Base-by-base conservation (phyloP, 2,329 filamentous ascomycete genomes). In the Talaromyces atroroseus region DNA sequence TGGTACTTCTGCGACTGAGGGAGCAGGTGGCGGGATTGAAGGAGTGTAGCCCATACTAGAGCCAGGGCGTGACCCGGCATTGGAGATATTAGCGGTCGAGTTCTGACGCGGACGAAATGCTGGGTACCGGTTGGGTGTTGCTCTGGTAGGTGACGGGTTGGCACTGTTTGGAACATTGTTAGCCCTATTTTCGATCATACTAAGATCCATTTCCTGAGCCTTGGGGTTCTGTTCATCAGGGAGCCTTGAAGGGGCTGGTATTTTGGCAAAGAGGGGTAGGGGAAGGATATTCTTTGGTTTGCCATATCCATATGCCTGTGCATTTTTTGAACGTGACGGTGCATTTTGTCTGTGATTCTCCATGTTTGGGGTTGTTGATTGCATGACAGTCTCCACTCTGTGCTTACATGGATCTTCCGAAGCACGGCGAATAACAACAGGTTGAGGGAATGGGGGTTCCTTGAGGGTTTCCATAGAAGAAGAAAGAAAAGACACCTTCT, bases 1-100 rank as follows among this genome's bases (percentile, higher is more conserved):
- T n/a, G 69, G 66, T 3, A 64, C 62, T 52, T 73, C 71, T 47
- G 66, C 63, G 12, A 65, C 58, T 1, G 67, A 70, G 21, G 64
- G 67, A 14, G 70, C 62, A 5, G 74, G 73, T 16, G 72, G 71
- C 4, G 74, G 71, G 18, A 78, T 73, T 45, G 65, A 71, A 2
- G 76, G 75, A 5, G 68, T 65, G 47, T 69, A 70, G 21, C 72
- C 69, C 14, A 78, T 62, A 52, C 74, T 74, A 21, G 76, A 78
- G 3, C 72, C 60, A 2, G 74, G 72, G 52, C 74, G 71, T 3
- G 75, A 72, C 29, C 59, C 67, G 59, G 64, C 65, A 60, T 49
- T 61, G 49, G 54, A 66, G 44, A 60, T 67, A 36, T 52, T 40
- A 61, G 55, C 52, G 6, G 45, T 69, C 53, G 68, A 72, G 54